Conservation (phyloP, 2,329 filamentous ascomycete species). For the Plenodomus tracheiphilus region DNA sequence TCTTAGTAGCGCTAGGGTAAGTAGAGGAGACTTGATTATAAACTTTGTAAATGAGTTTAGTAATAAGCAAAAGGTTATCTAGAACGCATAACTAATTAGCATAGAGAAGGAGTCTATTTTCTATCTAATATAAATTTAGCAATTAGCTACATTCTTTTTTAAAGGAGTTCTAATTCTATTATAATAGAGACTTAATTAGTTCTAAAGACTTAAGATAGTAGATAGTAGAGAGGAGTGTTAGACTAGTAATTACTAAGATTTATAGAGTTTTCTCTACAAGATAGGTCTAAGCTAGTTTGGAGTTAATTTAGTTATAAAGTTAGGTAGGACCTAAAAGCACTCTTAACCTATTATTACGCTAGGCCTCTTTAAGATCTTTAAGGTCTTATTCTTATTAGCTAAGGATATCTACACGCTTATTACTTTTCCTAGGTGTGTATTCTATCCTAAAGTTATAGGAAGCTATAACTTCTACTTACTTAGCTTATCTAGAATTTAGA, state of each 20-base stretch:
- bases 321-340: neutral
- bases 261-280: neutral
- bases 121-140: slow-evolving; percentile 1
- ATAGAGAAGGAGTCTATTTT: slow-evolving; percentile 1
- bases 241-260: too few relatives aligned
- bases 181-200: neutral
- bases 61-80: neutral
- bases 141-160: too few relatives aligned
- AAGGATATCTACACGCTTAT: neutral
- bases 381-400: neutral
- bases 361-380: neutral
- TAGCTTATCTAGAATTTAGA: neutral
- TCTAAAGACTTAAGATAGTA: neutral
- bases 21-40: neutral
- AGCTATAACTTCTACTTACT: neutral
- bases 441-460: slow-evolving; percentile 1
- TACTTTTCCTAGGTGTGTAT: neutral
- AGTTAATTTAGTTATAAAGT: neutral
- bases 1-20: neutral
- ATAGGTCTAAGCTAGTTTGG: neutral
- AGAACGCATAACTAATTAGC: neutral
- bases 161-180: too few relatives aligned
- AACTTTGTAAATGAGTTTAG: neutral
- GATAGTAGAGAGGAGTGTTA: too few relatives aligned
- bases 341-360: neutral